A percentile compares a stretch with the other conserved stretches of the same genome.
Evolutionary conservation across 371 early-diverging fungal genomes (phyloP).

Genomic region (Mortierella sp.): DNA sequence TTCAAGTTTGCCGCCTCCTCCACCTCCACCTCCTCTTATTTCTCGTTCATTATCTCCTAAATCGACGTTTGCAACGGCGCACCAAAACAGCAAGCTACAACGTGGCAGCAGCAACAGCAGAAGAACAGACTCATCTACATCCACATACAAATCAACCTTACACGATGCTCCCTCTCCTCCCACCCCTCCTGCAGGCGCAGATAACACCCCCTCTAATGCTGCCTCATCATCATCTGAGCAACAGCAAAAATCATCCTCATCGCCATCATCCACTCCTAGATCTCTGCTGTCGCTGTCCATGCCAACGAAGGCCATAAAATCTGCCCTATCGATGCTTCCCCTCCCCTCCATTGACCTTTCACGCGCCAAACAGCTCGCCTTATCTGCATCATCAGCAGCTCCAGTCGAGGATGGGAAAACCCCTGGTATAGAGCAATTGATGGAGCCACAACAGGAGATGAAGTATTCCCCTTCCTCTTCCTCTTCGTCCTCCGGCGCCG

Average conservation of each 20-base stretch:
- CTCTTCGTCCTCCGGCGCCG: no score
- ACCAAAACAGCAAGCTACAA: neutral
- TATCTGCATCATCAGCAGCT: no score
- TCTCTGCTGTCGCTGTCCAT: conserved; percentile 12
- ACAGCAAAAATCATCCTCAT: no score
- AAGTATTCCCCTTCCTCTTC: no score
- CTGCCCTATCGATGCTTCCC: conserved; percentile 37
- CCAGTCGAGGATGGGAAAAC: no score
- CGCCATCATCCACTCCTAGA: neutral
- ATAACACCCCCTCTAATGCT: no score
- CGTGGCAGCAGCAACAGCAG: neutral
- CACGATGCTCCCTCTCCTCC: neutral
- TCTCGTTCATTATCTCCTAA: conserved; percentile 8
- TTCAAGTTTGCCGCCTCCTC: conserved; percentile 27
- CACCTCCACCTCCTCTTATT: neutral
- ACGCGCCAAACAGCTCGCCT: conserved; percentile 12
- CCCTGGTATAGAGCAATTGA: no score
- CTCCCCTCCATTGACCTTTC: conserved; percentile 33
- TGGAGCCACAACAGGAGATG: no score
- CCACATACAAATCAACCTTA: neutral
- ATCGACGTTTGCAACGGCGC: neutral
- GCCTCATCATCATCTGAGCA: neutral
- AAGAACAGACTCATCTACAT: neutral
- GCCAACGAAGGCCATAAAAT: conserved; percentile 32
- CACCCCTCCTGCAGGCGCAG: neutral